phyloP scores from a whole-genome alignment of 2,329 filamentous ascomycete species.

The Teratosphaeriaceae sp. region DNA sequence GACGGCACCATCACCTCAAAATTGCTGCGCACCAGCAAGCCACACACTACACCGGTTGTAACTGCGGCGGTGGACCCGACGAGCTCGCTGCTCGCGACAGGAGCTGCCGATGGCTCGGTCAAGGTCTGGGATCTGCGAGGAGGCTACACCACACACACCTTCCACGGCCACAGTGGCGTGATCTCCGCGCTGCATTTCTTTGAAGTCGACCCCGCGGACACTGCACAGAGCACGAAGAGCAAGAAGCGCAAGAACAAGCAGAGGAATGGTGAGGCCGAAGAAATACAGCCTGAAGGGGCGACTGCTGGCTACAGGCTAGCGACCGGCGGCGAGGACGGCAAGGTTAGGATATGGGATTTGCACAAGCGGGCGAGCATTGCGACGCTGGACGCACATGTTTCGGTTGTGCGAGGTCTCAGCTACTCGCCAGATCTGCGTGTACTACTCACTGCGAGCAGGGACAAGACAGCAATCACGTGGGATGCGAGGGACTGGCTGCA shows the following conservation, averaged over 20 bases:
- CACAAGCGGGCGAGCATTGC: conserved; percentile 73
- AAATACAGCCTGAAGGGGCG: conserved; percentile 43
- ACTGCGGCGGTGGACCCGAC: conserved; percentile 80
- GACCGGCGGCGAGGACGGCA: conserved; percentile 90
- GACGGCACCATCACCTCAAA: conserved; percentile 56
- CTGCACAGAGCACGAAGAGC: conserved; percentile 20
- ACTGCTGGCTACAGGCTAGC: conserved; percentile 68
- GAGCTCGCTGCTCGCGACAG: conserved; percentile 83
- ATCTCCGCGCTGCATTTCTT: conserved; percentile 92
- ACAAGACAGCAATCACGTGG: conserved; percentile 94
- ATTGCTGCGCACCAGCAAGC: conserved; percentile 75
- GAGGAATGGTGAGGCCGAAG: conserved; percentile 42
- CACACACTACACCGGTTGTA: conserved; percentile 83
- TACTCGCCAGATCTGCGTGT: conserved; percentile 69
- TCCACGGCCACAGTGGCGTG: conserved; percentile 85
- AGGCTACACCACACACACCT: conserved; percentile 90
- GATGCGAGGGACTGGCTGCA: conserved; percentile 79
- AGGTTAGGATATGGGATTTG: conserved; percentile 85
- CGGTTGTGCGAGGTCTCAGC: conserved; percentile 81
- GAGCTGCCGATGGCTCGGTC: conserved; percentile 84
- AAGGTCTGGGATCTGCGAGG: conserved; percentile 95
- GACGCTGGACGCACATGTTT: conserved; percentile 84
- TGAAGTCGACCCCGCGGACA: conserved; percentile 41
- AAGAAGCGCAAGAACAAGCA: conserved; percentile 42
- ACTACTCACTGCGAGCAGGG: conserved; percentile 77